Conservation (phyloP, 148 eudicot species). For the Camellia granthamiana region DNA sequence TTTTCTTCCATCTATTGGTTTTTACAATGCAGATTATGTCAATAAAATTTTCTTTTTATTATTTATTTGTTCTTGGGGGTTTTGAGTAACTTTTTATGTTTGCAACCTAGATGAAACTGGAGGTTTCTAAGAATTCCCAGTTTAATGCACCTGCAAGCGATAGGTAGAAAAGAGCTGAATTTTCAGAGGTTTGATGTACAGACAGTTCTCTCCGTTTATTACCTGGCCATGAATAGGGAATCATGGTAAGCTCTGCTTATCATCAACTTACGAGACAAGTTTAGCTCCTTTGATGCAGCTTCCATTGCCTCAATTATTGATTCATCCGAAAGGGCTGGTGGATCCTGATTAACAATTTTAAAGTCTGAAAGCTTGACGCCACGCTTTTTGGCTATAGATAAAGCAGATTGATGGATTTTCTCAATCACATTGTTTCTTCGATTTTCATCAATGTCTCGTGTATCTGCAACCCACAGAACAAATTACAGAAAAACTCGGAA, state of each 20-base stretch:
- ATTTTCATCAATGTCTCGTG: slow-evolving; percentile 80
- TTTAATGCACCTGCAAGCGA: background rate
- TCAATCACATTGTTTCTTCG: slow-evolving; percentile 75
- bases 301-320: slow-evolving; percentile 70
- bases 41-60: background rate
- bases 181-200: background rate
- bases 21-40: background rate
- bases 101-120: background rate
- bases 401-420: slow-evolving; percentile 76
- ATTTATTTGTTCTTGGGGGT: too few species aligned
- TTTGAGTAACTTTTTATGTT: background rate
- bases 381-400: slow-evolving; percentile 69
- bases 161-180: background rate
- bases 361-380: slow-evolving; percentile 66
- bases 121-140: background rate
- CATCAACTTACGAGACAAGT: slow-evolving; percentile 74
- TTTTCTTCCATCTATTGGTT: background rate
- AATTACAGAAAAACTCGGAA: background rate
- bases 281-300: slow-evolving; percentile 69
- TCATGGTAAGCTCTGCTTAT: slow-evolving; percentile 99
- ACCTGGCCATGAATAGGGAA: slow-evolving; percentile 99
- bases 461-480: slow-evolving; percentile 43
- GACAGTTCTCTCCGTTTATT: background rate
- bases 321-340: slow-evolving; percentile 78
- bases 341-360: slow-evolving; percentile 89